phyloP scores from a whole-genome alignment of 257 asterid genomes.

The Lavandula angustifolia region DNA sequence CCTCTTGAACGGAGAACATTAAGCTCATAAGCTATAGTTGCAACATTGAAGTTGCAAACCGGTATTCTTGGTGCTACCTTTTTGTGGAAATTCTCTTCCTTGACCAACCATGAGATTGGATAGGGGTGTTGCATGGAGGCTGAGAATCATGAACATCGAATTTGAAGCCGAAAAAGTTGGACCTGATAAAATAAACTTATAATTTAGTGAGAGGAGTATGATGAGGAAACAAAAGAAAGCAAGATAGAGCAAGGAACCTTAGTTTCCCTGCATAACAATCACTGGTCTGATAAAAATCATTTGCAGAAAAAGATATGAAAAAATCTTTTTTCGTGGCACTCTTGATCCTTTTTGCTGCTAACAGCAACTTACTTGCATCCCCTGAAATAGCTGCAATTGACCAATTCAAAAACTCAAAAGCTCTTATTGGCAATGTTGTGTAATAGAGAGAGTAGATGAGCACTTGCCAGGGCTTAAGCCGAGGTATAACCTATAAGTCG shows the following conservation, averaged over 20 bases:
- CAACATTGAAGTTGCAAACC: conserved; percentile 49
- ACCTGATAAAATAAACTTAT: conserved; percentile 41
- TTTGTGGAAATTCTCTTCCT: conserved; percentile 41
- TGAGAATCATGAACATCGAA: conserved; percentile 51
- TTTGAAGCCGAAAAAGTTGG: conserved; percentile 68
- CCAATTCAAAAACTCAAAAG: too few relatives aligned
- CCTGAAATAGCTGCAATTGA: conserved; percentile 58
- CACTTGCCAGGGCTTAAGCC: conserved; percentile 72
- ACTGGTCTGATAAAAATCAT: conserved; percentile 58
- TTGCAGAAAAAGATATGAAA: conserved; percentile 50
- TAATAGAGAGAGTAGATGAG: conserved; percentile 10
- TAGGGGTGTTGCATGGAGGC: conserved; percentile 42
- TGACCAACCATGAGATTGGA: conserved; percentile 42
- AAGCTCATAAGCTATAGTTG: conserved; percentile 60
- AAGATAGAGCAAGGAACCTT: conserved; percentile 37
- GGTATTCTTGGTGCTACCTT: conserved; percentile 49
- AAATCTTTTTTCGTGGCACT: conserved; percentile 55
- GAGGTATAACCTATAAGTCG: conserved; percentile 58
- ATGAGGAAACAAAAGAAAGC: not conserved
- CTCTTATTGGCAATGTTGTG: too few relatives aligned
- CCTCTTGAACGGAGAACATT: conserved; percentile 76
- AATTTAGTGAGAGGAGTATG: not conserved
- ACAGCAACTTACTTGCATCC: conserved; percentile 53
- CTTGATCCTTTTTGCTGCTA: conserved; percentile 65
- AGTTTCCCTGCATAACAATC: conserved; percentile 55